phyloP scores from a whole-genome alignment of 108 stramenopile genomes.

The Skeletonema tropicum region DNA sequence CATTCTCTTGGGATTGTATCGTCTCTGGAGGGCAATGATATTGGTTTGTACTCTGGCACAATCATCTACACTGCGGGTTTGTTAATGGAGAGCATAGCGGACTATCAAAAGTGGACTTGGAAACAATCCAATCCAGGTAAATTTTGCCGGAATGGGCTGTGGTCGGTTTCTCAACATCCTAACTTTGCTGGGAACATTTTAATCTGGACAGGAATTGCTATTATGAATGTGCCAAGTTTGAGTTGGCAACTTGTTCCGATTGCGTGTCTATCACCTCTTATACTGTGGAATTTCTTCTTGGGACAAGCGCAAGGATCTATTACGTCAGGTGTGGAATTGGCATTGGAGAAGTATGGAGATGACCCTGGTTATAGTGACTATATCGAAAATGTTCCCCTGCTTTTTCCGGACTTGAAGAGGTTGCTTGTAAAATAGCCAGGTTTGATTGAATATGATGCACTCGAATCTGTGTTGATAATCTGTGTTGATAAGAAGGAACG shows the following conservation, averaged over 20 bases:
- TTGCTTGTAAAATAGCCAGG: not conserved
- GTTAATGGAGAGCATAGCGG: constrained; percentile 66
- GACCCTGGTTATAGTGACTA: constrained; percentile 57
- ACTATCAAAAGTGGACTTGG: constrained; percentile 81
- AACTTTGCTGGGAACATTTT: constrained; percentile 83
- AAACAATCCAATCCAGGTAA: constrained; percentile 60
- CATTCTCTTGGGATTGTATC: constrained; percentile 67
- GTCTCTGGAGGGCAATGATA: constrained; percentile 10
- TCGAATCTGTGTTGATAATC: too few species aligned
- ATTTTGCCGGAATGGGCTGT: constrained; percentile 80
- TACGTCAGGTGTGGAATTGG: constrained; percentile 48
- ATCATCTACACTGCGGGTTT: constrained; percentile 53
- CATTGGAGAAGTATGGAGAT: constrained; percentile 63
- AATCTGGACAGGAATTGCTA: constrained; percentile 74
- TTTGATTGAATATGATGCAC: too few species aligned
- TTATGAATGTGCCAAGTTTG: constrained; percentile 70
- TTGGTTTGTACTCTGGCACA: constrained; percentile 36
- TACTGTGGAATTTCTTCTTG: constrained; percentile 63
- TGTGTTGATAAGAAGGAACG: too few species aligned
- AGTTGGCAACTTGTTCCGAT: constrained; percentile 2
- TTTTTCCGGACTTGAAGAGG: constrained; percentile 51
- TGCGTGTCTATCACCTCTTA: constrained; percentile 61
- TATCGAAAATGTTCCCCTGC: constrained; percentile 56
- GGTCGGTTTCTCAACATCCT: constrained; percentile 83
- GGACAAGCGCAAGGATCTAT: constrained; percentile 68